Evolutionary conservation across 805 yeast genomes (phyloP), one percentile per base, ranked within the genome.

Genomic region (Sugiyamaella boreocaroliniensis): DNA sequence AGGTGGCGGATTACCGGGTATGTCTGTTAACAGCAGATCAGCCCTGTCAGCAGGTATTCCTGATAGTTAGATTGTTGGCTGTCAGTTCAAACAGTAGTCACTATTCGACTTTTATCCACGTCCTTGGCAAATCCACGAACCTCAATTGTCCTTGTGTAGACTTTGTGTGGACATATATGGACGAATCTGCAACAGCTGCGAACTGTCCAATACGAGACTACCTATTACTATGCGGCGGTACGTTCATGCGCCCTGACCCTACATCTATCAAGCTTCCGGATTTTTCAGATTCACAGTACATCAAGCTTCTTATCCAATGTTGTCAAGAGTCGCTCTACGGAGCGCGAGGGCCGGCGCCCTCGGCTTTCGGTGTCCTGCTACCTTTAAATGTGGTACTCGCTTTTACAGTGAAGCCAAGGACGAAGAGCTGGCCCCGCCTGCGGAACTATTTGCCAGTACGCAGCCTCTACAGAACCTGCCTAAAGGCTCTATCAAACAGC

Each of bases 401-500:
- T 11, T 32, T 10, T 32, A 32, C 37, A 32, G 37, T 14, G 37
- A 32, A 14, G 37, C 37, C n/a, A 32, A 32, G 8, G 37, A 32
- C 12, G 37, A 32, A 14, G n/a, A 10, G 4, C 37, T 9, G 12
- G n/a, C 37, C n/a, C n/a, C 3, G 37, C 12, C n/a, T 14, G n/a
- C 8, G 12, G 37, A 32, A 14, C 37, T 14, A 11, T 32, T 32
- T 32, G 37, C 37, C n/a, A 14, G n/a, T 10, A 32, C 37, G n/a
- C 37, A 32, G n/a, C 37, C 37, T 14, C 37, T 32, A 10, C 5
- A 9, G n/a, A 32, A 32, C n/a, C 37, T 32, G 37, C 37, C 37
- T 14, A 47, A 54, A 42, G 69, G 66, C 7, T 57, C 58, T 51
- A 55, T 66, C 37, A 58, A 62, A 47, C 57, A 61, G 41, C 61